Conservation (phyloP, 257 asterid genomes). For the Ocimum tenuiflorum region DNA sequence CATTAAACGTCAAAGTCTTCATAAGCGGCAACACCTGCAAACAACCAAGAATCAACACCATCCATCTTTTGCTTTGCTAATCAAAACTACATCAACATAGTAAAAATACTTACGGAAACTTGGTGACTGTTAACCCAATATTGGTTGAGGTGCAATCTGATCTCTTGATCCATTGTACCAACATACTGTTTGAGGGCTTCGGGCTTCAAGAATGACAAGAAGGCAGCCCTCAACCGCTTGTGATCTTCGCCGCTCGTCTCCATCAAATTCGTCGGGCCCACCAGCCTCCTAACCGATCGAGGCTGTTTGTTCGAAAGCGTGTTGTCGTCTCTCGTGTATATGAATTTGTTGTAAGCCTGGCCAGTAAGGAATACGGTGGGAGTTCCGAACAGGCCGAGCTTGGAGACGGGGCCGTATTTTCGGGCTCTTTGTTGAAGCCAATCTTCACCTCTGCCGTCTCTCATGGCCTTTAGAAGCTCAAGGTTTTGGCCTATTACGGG, state of each 20-base stretch:
- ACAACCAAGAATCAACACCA: neutral
- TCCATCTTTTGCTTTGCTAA: too few relatives aligned
- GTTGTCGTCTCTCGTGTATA: neutral
- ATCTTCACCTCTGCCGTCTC: neutral
- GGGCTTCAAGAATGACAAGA: slow-evolving; percentile 12
- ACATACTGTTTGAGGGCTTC: slow-evolving; percentile 16
- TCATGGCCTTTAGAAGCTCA: neutral
- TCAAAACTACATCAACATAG: too few relatives aligned
- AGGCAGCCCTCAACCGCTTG: slow-evolving; percentile 4
- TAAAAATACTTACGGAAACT: neutral
- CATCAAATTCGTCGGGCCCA: neutral
- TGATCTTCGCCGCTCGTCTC: slow-evolving; percentile 2
- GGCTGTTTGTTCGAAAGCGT: slow-evolving; percentile 9
- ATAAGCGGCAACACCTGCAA: neutral
- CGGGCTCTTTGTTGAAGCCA: slow-evolving; percentile 11
- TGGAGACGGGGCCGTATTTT: slow-evolving; percentile 15
- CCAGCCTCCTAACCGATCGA: neutral
- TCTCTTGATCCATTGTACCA: slow-evolving; percentile 5
- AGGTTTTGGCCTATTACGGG: slow-evolving; percentile 14
- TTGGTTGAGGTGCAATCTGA: slow-evolving; percentile 6
- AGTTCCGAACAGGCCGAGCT: slow-evolving; percentile 7
- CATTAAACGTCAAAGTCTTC: neutral
- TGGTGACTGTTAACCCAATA: neutral
- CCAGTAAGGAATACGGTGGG: neutral
- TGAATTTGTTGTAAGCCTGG: slow-evolving; percentile 10